These are phyloP conservation scores for Boechera stricta DNA, from an alignment of 345 rosid species.

Conservation along the genomic window DNA sequence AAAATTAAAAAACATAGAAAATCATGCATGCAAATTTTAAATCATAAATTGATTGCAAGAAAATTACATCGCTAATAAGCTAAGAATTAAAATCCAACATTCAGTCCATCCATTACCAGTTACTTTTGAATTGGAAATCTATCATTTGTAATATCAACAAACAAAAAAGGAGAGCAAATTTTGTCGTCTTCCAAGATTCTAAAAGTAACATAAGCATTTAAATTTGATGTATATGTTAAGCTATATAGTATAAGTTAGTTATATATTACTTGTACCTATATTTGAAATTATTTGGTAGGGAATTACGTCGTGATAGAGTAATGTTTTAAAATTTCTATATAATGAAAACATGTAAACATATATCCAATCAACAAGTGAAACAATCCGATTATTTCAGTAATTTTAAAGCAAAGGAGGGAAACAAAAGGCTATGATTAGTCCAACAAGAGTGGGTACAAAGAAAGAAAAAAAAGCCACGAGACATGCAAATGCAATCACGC, in stretches of 20 bases:
- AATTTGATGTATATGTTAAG: too few species aligned
- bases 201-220: too few species aligned
- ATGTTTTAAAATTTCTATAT: background rate
- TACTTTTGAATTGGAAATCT: background rate
- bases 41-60: too few species aligned
- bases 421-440: conserved; percentile 44
- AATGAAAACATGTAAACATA: conserved; percentile 12
- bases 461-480: conserved; percentile 36
- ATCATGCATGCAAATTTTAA: too few species aligned
- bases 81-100: background rate
- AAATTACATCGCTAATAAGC: too few species aligned
- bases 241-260: too few species aligned
- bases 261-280: too few species aligned
- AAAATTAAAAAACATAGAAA: too few species aligned
- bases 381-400: conserved; percentile 23
- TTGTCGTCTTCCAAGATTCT: too few species aligned
- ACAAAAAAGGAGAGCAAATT: too few species aligned
- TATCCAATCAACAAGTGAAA: background rate
- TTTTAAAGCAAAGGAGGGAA: conserved; percentile 24
- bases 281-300: background rate
- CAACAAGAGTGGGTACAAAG: conserved; percentile 37
- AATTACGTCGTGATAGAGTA: background rate
- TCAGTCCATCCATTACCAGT: background rate
- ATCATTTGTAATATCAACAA: too few species aligned
- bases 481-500: conserved; percentile 47